Evolutionary conservation across 2,329 filamentous ascomycete genomes (phyloP).

Genomic region (Xylogone sp.): DNA sequence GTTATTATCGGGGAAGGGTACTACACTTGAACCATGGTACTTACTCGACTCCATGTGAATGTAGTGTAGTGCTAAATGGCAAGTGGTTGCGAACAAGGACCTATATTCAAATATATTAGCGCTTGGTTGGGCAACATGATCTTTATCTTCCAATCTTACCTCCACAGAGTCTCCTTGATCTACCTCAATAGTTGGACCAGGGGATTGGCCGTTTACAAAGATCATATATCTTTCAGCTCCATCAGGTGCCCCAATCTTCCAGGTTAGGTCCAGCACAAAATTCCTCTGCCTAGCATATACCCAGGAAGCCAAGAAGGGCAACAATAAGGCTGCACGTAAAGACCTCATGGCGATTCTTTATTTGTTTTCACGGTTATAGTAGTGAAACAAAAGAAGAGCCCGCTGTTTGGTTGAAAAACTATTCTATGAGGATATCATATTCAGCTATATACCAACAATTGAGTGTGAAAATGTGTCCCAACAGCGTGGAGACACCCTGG

Average conservation of each 20-base stretch:
- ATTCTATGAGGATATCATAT: no score
- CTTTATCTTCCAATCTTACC: no score
- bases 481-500: not conserved
- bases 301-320: not conserved
- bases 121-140: no score
- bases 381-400: no score
- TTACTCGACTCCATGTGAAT: conserved; percentile 35
- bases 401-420: no score
- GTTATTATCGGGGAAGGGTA: not conserved
- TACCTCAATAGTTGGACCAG: conserved; percentile 31
- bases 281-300: not conserved
- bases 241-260: conserved; percentile 13
- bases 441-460: no score
- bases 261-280: conserved; percentile 7
- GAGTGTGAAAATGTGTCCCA: no score
- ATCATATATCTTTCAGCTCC: conserved; percentile 17
- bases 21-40: conserved; percentile 15
- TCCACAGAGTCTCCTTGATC: conserved; percentile 24
- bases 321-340: not conserved
- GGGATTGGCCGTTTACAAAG: conserved; percentile 20
- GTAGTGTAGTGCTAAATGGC: conserved; percentile 31
- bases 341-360: not conserved
- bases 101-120: no score
- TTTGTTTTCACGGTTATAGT: no score
- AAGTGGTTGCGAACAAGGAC: conserved; percentile 26